Evolutionary conservation across 1,139 yeast genomes (phyloP).

Genomic region (Debaryomyces subglobosus): DNA sequence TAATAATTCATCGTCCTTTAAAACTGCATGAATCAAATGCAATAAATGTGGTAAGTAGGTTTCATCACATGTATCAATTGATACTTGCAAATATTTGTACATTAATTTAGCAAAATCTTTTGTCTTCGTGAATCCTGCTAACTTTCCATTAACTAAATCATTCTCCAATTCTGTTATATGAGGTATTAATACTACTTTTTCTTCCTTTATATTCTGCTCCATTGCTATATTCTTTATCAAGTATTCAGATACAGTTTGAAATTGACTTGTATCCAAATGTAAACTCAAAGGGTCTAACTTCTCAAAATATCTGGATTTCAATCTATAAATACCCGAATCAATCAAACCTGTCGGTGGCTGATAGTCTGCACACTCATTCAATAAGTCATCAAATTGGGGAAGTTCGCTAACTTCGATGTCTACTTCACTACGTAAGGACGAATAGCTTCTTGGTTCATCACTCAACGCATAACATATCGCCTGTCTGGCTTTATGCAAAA

Average conservation of each 20-base stretch:
- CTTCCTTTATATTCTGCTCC: conserved; percentile 33
- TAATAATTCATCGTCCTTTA: conserved; percentile 54
- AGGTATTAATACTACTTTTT: conserved; percentile 47
- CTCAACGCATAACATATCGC: conserved; percentile 52
- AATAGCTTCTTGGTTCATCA: conserved; percentile 57
- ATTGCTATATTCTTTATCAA: conserved; percentile 31
- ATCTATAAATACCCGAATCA: conserved; percentile 48
- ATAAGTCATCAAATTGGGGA: conserved; percentile 39
- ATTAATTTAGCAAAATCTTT: conserved; percentile 56
- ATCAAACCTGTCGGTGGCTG: conserved; percentile 43
- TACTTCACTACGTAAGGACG: conserved; percentile 44
- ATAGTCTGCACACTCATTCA: conserved; percentile 44
- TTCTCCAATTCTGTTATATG: conserved; percentile 38
- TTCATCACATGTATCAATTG: conserved; percentile 54
- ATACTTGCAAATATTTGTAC: conserved; percentile 56
- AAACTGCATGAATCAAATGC: conserved; percentile 67
- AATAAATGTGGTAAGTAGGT: conserved; percentile 60
- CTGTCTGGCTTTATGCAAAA: conserved; percentile 30
- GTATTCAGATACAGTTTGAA: conserved; percentile 38
- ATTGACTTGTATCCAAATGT: conserved; percentile 35
- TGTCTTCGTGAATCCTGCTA: conserved; percentile 59
- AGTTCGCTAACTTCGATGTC: conserved; percentile 39
- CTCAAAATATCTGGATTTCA: conserved; percentile 42
- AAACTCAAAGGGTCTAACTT: conserved; percentile 43
- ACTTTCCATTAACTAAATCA: conserved; percentile 33